A percentile compares a stretch with the other conserved stretches of the same genome.
phyloP scores from a whole-genome alignment of 441 rosid species.

The Brassica hybrid region DNA sequence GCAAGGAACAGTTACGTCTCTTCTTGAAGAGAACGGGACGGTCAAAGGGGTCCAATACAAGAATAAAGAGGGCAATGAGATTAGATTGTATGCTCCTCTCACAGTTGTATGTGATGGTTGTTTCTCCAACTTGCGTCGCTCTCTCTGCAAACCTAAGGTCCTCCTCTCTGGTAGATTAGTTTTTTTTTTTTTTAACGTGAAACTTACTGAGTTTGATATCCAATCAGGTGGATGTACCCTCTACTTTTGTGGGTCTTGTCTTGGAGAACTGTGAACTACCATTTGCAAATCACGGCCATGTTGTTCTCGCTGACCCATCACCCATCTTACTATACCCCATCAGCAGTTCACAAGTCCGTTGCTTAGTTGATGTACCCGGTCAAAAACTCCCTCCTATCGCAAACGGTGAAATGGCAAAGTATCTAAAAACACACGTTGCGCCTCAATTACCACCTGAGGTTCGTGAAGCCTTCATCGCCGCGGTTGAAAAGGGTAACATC shows the following conservation, averaged over 20 bases:
- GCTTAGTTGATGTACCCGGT: constrained; percentile 79
- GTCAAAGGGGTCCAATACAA: constrained; percentile 74
- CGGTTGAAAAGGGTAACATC: constrained; percentile 60
- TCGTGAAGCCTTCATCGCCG: constrained; percentile 52
- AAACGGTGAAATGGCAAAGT: constrained; percentile 80
- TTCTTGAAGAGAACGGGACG: constrained; percentile 69
- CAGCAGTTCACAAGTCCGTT: constrained; percentile 73
- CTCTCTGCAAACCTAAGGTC: constrained; percentile 85
- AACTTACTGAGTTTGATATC: constrained; percentile 23
- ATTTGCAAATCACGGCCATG: constrained; percentile 69
- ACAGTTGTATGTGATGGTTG: constrained; percentile 89
- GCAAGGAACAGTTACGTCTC: constrained; percentile 83
- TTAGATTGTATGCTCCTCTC: constrained; percentile 68
- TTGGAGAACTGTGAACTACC: constrained; percentile 78
- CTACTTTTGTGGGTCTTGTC: constrained; percentile 72
- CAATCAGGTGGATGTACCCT: constrained; percentile 76
- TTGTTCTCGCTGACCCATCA: constrained; percentile 72
- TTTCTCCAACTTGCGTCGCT: constrained; percentile 78
- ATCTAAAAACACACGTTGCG: constrained; percentile 62
- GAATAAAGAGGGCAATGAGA: constrained; percentile 63
- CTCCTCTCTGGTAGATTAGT: background rate
- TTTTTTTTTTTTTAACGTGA: background rate
- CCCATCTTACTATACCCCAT: constrained; percentile 75
- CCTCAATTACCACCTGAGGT: constrained; percentile 61
- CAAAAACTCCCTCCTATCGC: constrained; percentile 71